phyloP scores from a whole-genome alignment of 2,329 filamentous ascomycete genomes.

The Aspergillus sp. region DNA sequence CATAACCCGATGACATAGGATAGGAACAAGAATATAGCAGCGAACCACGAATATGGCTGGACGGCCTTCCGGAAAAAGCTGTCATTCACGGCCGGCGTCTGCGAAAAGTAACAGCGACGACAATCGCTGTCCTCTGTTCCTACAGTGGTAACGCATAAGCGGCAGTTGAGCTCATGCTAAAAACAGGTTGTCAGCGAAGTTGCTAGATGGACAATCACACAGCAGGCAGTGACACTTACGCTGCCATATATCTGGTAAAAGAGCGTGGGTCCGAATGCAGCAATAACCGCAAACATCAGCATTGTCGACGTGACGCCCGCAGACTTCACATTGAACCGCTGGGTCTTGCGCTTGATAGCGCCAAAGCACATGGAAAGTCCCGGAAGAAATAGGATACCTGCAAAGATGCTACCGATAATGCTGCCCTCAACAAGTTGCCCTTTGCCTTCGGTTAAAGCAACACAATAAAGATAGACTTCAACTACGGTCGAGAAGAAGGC shows the following conservation, averaged over 20 bases:
- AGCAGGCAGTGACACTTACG: constrained; percentile 47
- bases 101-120: constrained; percentile 89
- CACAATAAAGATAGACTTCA: constrained; percentile 95
- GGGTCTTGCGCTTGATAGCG: constrained; percentile 95
- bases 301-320: constrained; percentile 97
- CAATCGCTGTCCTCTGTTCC: constrained; percentile 63
- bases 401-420: constrained; percentile 96
- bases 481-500: constrained; percentile 98
- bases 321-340: constrained; percentile 95
- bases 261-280: constrained; percentile 89
- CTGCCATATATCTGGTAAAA: constrained; percentile 99
- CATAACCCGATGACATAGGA: constrained; percentile 92
- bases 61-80: constrained; percentile 89
- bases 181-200: constrained; percentile 31
- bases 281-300: constrained; percentile 93
- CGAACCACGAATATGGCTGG: constrained; percentile 88
- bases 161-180: constrained; percentile 87
- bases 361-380: constrained; percentile 98
- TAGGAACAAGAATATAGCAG: constrained; percentile 80
- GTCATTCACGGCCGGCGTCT: constrained; percentile 79
- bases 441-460: constrained; percentile 90
- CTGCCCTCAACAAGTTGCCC: constrained; percentile 91
- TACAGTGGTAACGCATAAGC: constrained; percentile 59
- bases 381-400: constrained; percentile 90
- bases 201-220: not conserved